Base-by-base conservation (phyloP, 345 rosid species). In the Carallia pectinifolia region DNA sequence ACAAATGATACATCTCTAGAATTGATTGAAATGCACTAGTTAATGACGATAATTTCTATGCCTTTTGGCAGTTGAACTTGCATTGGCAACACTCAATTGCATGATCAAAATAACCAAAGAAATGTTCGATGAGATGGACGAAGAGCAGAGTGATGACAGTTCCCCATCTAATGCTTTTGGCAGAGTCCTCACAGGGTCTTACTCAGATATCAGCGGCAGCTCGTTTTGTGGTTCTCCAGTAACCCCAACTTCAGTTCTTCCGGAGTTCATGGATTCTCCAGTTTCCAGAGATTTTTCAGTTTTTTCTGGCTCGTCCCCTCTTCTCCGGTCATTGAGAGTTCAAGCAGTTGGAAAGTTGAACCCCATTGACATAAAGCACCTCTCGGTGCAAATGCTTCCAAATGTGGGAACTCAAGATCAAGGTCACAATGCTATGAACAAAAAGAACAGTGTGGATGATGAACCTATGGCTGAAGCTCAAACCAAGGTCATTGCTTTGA, bases 321-420 rank as follows among this genome's bases (percentile, higher is more conserved):
- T 78, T 68, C 81, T 79, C 63, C 62, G 68, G 70, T 81, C 81
- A 38, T 72, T 86, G 13, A 71, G 96, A 76, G 85, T 88, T 61
- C 90, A 89, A 66, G 86, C 94, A 38, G 80, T 88, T 31, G 96
- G 85, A 62, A 96, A 89, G 67, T 68, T 88, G 71, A 92, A 85
- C 76, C 94, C 89, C 16, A 71, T 90, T 2, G 96, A 88, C 52
- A 67, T 84, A 56, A 88, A 90, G 74, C 83, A 84, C 58, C 87
- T 89, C n/a, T 72, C 85, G 1, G 77, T 85, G 4, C 82, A 85
- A 65, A 79, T 85, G 79, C 56, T 82, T 73, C 76, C 90, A 0
- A 74, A 83, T 34, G 59, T 68, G 36, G 81, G 72, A 71, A 70
- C 69, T 68, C 79, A 74, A 17, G 81, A 64, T 38, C 33, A 47